Evolutionary conservation across 2,329 filamentous ascomycete genomes (phyloP), one percentile per base, ranked within the genome.

Genomic region (Bretziella fagacearum): DNA sequence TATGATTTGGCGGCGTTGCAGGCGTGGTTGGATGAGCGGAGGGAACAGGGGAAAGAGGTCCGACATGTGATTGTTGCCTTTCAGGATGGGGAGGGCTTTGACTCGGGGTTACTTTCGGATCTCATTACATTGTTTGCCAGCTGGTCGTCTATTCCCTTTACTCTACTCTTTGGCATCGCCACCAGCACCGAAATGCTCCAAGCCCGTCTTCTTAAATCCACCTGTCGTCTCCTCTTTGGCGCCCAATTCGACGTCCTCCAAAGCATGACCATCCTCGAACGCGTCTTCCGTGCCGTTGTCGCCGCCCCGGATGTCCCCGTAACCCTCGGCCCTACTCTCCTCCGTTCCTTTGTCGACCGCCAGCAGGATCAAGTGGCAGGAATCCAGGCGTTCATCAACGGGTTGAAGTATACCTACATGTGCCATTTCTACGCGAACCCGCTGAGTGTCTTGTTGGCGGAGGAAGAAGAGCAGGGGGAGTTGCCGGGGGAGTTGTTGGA

Each of bases 341-440:
- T 82, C 33, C 66, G 68, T 33, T 71, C 67, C 55, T 67, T 85
- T 52, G 63, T 87, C 17, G 77, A 81, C 51, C 71, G 84, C 25
- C 84, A 91, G 57, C 73, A 73, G 53, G 80, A 87, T 54, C 81
- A 89, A 56, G 75, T 85, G 6, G 79, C 82, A 36, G 84, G 81
- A 53, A 75, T 84, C 13, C 77, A 84, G 48, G 73, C 74, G 6
- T 83, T 89, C 56, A 68, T 79, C 41, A 74, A 74, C 56, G 77
- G 79, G 8, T 56, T 86, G 2, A 81, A 82, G 73, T 91, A 89
- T 61, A 76, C 79, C 1, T 85, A 86, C 57, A 87, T 93, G 83
- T 84, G 79, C 49, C 81, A 86, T 58, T 89, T 84, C 56, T 89
- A 84, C 55, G 81, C 80, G 32, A 89, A 86, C 54, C 74, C 80